Conservation (phyloP, 495 filamentous ascomycete genomes). For the Cryomyces minteri region DNA sequence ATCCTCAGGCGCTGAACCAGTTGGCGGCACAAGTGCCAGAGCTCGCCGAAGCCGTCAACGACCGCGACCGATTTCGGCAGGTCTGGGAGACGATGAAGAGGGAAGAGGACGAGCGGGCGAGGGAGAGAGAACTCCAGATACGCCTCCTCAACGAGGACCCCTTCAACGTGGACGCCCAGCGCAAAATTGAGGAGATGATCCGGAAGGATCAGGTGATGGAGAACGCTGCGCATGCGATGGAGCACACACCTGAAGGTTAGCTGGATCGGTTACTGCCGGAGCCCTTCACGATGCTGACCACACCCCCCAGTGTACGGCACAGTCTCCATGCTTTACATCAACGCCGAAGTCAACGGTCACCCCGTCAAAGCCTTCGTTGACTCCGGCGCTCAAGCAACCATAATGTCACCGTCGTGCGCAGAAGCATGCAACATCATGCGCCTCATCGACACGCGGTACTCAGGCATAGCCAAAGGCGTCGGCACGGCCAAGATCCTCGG, state of each 20-base stretch:
- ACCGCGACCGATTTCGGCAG: constrained; percentile 55
- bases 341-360: constrained; percentile 83
- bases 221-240: constrained; percentile 87
- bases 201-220: constrained; percentile 83
- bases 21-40: constrained; percentile 52
- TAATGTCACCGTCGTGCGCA: constrained; percentile 92
- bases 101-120: constrained; percentile 48
- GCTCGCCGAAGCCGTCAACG: constrained; percentile 58
- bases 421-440: constrained; percentile 91
- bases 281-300: not conserved
- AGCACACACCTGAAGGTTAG: constrained; percentile 85
- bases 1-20: constrained; percentile 51
- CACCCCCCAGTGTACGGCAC: constrained; percentile 56
- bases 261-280: not conserved
- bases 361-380: constrained; percentile 95
- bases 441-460: constrained; percentile 80
- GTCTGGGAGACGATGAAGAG: constrained; percentile 44
- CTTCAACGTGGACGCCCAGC: constrained; percentile 77
- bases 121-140: constrained; percentile 63
- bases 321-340: constrained; percentile 91
- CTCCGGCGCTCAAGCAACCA: constrained; percentile 92
- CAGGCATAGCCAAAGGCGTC: constrained; percentile 80
- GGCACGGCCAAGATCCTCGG: constrained; percentile 89
- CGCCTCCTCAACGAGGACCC: constrained; percentile 72
- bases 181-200: constrained; percentile 92